phyloP scores from a whole-genome alignment of 129 eudicot species.

The Flaveria trinervia region DNA sequence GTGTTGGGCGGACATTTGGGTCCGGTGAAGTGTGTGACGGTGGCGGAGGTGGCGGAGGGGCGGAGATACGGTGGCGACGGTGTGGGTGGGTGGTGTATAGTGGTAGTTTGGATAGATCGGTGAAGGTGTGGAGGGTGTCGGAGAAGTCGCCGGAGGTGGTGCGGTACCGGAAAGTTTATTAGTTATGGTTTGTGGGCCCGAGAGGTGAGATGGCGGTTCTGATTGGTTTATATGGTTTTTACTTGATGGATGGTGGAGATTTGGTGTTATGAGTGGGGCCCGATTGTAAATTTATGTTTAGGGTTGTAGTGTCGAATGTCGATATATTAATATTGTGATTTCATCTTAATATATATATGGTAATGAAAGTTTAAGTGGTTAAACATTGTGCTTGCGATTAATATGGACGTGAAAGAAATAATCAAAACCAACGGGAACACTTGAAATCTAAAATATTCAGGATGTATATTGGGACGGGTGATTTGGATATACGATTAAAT shows the following conservation, averaged over 20 bases:
- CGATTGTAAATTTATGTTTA: not conserved
- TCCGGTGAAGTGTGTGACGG: slow-evolving; percentile 9
- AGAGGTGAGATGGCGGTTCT: too few relatives aligned
- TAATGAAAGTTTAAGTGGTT: too few relatives aligned
- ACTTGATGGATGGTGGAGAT: not conserved
- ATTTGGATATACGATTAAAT: too few relatives aligned
- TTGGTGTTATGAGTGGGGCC: not conserved
- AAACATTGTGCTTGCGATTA: too few relatives aligned
- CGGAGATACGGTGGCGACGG: not conserved
- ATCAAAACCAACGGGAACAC: too few relatives aligned
- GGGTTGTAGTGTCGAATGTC: not conserved
- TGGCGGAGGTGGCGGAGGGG: not conserved
- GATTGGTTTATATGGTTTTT: too few relatives aligned
- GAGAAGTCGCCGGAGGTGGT: not conserved
- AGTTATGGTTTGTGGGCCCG: too few relatives aligned
- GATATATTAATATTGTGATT: not conserved
- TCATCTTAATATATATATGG: not conserved
- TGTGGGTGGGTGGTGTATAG: not conserved
- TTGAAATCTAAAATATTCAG: too few relatives aligned
- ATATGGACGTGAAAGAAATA: too few relatives aligned
- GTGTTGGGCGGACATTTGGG: not conserved
- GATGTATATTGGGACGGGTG: too few relatives aligned
- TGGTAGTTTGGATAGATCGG: slow-evolving; percentile 1
- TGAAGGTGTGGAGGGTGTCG: not conserved
- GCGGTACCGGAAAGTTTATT: too few relatives aligned